Base-by-base conservation (phyloP, 805 yeast species). In the Millerago galiae region DNA sequence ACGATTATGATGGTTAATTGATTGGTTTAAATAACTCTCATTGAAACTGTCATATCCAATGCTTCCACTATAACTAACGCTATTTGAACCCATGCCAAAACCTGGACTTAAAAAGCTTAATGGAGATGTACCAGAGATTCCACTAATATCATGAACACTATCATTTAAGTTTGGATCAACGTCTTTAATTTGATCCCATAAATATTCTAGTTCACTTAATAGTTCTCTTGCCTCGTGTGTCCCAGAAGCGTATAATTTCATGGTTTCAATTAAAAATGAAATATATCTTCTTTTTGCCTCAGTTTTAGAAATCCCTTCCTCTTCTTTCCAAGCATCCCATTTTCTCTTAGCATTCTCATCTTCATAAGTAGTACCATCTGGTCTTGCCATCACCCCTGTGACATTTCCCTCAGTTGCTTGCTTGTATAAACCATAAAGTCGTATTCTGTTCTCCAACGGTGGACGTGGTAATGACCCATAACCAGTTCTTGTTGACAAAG, bases 391-490 rank as follows among this genome's bases (percentile, higher is more conserved):
- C 34, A 82, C 68, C 2, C 81, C 81, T 37, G 72, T 74, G 8
- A 84, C 88, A 58, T 87, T 79, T 8, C 96, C 96, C 61, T 85
- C 68, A 1, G 95, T 87, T 2, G 95, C 90, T 58, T 87, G 96
- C 54, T 87, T 88, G 63, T 86, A 87, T 39, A 87, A 70, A 0
- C 95, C 95, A 59, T 87, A 87, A 4, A 87, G 68, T 49, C 71
- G 71, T 44, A 82, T 77, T 28, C 95, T 61, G 46, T 69, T 75
- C 41, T 79, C 82, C 2, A 84, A 73, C 0, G 93, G 89, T 0
- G 95, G 95, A 24, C 90, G 70, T 1, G 90, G 88, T 25, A 84
- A 63, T 9, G 81, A 66, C 13, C 80, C 80, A 46, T 75, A 70
- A 35, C 78, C 76, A 16, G 82, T 70, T 41, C 81, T 68, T 6